Base-by-base conservation (phyloP, 345 rosid species). In the Toxicodendron radicans region DNA sequence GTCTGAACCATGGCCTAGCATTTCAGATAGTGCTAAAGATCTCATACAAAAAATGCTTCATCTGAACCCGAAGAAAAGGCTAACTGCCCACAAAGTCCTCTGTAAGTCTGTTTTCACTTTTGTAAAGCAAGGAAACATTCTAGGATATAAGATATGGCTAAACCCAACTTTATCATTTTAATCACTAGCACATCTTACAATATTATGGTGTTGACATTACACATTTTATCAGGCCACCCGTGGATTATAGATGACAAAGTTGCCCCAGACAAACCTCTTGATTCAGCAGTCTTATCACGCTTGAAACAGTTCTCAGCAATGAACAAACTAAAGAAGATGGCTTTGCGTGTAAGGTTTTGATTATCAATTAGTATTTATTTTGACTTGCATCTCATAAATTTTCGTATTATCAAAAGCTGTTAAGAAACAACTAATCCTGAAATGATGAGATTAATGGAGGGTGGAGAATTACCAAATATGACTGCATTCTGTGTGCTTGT, bases 281-380 rank as follows among this genome's bases (percentile, higher is more conserved):
- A 89, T 79, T 91, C 89, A 38, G 94, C 94, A 30, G 92, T 91
- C 56, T 77, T 91, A 61, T 71, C 89, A 24, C 97, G 97, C 51
- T 43, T 91, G 72, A 91, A 83, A 70, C 91, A 87, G 73, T 91
- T 91, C 78, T 89, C 91, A 64, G 97, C 92, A 38, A 91, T 89
- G 97, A 91, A 91, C 85, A 91, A 89, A 71, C 91, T 91, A 63
- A 91, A 91, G 84, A 91, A 91, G 85, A 89, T 91, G 97, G 94
- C 97, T 68, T 83, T 89, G 64, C 82, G 92, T 13, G 94, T 89
- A 54, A 82, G 87, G n/a, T 68, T 77, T 38, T 68, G 53, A 58
- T 70, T 30, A 48, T 70, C 63, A n/a, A 65, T 23, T 71, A 20
- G 17, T 75, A n/a, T 14, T 46, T 32, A 16, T 18, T 38, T 63